Percentiles rank a stretch among this genome's conserved stretches.
These are phyloP conservation scores for Nepenthes mirabilis DNA, from an alignment of 148 eudicot genomes.

Conservation along the genomic window DNA sequence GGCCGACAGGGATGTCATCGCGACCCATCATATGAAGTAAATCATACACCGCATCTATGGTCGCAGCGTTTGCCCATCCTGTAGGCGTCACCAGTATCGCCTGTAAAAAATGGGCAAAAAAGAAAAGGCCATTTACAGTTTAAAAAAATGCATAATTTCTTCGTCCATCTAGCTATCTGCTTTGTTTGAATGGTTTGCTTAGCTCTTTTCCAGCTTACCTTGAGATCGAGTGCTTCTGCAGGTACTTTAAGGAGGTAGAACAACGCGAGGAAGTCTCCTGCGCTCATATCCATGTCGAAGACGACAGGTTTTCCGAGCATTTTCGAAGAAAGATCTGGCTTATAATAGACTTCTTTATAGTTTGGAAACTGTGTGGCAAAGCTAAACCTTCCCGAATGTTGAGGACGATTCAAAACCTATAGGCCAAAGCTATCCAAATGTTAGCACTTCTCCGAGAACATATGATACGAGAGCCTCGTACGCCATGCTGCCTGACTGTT, in stretches of 20 bases:
- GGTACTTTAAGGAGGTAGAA: constrained; percentile 82
- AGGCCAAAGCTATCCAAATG: not conserved
- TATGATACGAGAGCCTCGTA: not conserved
- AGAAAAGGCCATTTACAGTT: not conserved
- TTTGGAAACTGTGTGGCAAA: constrained; percentile 59
- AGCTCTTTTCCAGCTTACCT: constrained; percentile 22
- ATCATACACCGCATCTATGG: constrained; percentile 3
- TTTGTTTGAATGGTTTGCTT: not conserved
- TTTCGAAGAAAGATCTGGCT: constrained; percentile 40
- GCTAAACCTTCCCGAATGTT: constrained; percentile 65
- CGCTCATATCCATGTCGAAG: constrained; percentile 94
- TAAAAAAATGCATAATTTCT: not conserved
- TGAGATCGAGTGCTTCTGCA: constrained; percentile 44
- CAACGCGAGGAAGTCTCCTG: constrained; percentile 75
- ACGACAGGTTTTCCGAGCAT: constrained; percentile 47
- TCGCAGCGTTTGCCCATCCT: constrained; percentile 3
- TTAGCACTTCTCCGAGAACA: not conserved
- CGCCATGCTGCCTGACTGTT: not conserved
- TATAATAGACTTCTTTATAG: constrained; percentile 31
- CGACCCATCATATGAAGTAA: constrained; percentile 21
- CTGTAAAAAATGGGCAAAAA: constrained; percentile 18
- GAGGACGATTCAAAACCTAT: constrained; percentile 46
- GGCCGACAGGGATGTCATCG: constrained; percentile 24
- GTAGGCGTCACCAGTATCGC: constrained; percentile 15
- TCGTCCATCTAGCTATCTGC: not conserved